Evolutionary conservation across 225 moss, liverwort and hornwort species (phyloP).

Genomic region (Polytrichum commune): DNA sequence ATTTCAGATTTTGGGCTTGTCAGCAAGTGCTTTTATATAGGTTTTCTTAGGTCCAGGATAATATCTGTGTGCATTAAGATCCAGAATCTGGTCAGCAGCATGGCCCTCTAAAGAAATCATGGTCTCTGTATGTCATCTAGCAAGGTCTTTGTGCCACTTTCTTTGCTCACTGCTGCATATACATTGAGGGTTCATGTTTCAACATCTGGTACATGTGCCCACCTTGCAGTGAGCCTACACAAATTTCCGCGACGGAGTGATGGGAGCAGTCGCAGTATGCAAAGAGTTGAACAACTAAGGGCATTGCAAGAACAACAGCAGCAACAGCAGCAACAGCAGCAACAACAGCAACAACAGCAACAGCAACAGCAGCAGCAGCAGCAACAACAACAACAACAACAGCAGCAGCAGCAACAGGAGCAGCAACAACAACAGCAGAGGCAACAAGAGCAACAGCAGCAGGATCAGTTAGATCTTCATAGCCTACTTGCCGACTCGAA

Average conservation of each 20-base stretch:
- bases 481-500: conserved; percentile 67
- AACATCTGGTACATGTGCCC: neutral
- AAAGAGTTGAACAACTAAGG: conserved; percentile 55
- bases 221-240: conserved; percentile 53
- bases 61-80: no score
- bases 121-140: no score
- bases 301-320: conserved; percentile 63
- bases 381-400: conserved; percentile 42
- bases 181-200: no score
- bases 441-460: conserved; percentile 55
- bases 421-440: conserved; percentile 44
- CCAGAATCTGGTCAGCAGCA: no score
- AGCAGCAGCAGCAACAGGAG: conserved; percentile 43
- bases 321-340: conserved; percentile 41
- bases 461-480: conserved; percentile 75
- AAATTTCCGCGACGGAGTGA: conserved; percentile 61
- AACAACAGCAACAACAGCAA: conserved; percentile 26
- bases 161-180: no score
- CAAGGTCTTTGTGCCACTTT: no score
- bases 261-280: conserved; percentile 56
- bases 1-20: no score
- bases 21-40: no score
- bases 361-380: conserved; percentile 35
- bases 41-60: no score
- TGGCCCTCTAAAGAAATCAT: no score